Base-by-base conservation (phyloP, 495 filamentous ascomycete species). In the Massariosphaeria phaeospora region DNA sequence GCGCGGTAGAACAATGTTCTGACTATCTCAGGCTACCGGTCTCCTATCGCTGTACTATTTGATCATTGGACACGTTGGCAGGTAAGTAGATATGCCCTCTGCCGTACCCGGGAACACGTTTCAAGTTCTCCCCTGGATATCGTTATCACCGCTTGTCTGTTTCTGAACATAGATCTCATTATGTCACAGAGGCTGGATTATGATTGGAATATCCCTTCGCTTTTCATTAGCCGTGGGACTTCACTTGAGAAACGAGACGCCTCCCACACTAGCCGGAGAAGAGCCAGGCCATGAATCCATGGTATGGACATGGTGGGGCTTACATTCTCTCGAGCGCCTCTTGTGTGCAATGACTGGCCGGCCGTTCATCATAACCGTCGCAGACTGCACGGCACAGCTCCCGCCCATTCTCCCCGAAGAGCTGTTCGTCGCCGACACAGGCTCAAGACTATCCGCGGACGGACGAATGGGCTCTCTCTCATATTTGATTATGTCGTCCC, bases 21-120 rank as follows among this genome's bases (percentile, higher is more conserved):
- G 10, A 52, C 24, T 18, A 31, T 10, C 23, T 1, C 21, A 55
- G 52, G 52, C 52, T 11, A 47, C 42, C n/a, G 43, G 42, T 20
- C 34, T 55, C 11, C 31, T 55, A 5, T 47, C 52, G 2, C 26
- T 55, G 9, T 55, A 47, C 33, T 55, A 55, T 34, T 30, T 55
- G n/a, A 26, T 18, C n/a, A 55, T 55, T 24, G 52, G 52, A 13
- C 52, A 48, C 21, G 42, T 48, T 23, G 48, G 43, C 24, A 55
- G 50, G 50, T 44, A 34, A 53, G 50, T 7, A n/a, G 4, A 13
- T n/a, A n/a, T n/a, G n/a, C n/a, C n/a, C n/a, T n/a, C n/a, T n/a
- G n/a, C n/a, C n/a, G n/a, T n/a, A n/a, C n/a, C n/a, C n/a, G n/a
- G n/a, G n/a, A n/a, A n/a, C n/a, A 3, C 33, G 15, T 21, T 21